Conservation (phyloP, 2,329 filamentous ascomycete species). For the Cladobotryum mycophilum region DNA sequence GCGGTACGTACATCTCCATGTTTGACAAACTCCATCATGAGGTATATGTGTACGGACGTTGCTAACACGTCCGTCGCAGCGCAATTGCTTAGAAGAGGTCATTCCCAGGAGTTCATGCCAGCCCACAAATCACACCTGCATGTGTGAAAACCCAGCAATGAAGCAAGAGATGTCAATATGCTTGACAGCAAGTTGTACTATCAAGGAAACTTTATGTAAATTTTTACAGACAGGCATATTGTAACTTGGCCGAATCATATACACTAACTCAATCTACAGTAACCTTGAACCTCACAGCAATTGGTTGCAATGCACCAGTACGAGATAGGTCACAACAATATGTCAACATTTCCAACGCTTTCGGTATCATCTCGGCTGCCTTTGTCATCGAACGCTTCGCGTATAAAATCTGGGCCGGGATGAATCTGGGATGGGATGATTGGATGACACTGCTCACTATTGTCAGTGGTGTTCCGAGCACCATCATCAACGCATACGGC, state of each 20-base stretch:
- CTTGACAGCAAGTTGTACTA: constrained; percentile 22
- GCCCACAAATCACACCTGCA: constrained; percentile 23
- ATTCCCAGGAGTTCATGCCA: constrained; percentile 22
- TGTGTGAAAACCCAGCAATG: constrained; percentile 24
- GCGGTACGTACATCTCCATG: constrained; percentile 20
- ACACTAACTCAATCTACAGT: constrained; percentile 12
- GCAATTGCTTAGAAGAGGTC: constrained; percentile 20
- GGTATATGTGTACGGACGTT: no score
- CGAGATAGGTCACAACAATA: constrained; percentile 28
- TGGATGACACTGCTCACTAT: constrained; percentile 24
- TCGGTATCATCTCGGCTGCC: constrained; percentile 30
- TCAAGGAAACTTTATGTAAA: constrained; percentile 27
- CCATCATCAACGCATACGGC: constrained; percentile 25
- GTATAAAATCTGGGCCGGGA: constrained; percentile 27
- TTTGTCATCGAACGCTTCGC: constrained; percentile 38
- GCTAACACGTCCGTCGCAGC: constrained; percentile 12
- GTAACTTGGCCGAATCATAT: background rate
- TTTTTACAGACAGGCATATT: background rate
- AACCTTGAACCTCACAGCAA: constrained; percentile 20
- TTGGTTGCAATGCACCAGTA: constrained; percentile 15
- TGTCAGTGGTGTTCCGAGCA: constrained; percentile 20
- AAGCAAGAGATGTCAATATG: constrained; percentile 22
- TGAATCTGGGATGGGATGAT: constrained; percentile 34
- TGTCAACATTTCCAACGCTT: constrained; percentile 26
- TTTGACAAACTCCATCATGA: background rate